Evolutionary conservation across 768 basidiomycete species (phyloP).

Genomic region (Tubosaeta sp.): DNA sequence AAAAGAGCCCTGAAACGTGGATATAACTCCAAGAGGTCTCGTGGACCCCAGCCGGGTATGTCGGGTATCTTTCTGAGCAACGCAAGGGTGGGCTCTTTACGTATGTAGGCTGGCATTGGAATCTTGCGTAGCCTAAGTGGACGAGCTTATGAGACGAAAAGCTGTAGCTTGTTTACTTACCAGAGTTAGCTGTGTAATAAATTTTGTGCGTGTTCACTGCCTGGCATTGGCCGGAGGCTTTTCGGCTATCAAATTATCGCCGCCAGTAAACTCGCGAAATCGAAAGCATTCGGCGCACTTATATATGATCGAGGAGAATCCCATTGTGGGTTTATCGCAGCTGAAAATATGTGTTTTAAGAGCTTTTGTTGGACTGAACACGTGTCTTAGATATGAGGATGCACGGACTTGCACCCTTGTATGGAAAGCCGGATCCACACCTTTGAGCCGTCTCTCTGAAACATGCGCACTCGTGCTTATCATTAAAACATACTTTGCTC

Average conservation of each 20-base stretch:
- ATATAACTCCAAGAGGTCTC: neutral
- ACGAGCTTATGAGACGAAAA: neutral
- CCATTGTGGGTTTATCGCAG: neutral
- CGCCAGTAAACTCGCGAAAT: neutral
- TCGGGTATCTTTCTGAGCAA: slow-evolving; percentile 14
- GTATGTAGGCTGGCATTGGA: slow-evolving; percentile 10
- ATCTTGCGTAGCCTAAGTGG: neutral
- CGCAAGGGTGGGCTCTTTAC: neutral
- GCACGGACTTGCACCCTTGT: too few species aligned
- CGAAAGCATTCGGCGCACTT: too few species aligned
- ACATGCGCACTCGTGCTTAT: too few species aligned
- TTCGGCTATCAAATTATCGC: neutral
- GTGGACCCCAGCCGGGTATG: slow-evolving; percentile 1
- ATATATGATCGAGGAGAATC: neutral
- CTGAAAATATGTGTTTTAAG: neutral
- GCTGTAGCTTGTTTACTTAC: too few species aligned
- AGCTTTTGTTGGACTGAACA: neutral
- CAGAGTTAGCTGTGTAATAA: too few species aligned
- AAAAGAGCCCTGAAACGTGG: slow-evolving; percentile 4
- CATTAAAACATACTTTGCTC: too few species aligned
- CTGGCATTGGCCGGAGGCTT: neutral
- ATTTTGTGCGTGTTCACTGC: neutral
- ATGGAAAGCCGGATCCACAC: too few species aligned
- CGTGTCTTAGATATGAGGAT: neutral
- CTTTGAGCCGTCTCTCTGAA: too few species aligned